These are phyloP conservation scores for Pistacia vera DNA, from an alignment of 345 rosid species.

Conservation along the genomic window DNA sequence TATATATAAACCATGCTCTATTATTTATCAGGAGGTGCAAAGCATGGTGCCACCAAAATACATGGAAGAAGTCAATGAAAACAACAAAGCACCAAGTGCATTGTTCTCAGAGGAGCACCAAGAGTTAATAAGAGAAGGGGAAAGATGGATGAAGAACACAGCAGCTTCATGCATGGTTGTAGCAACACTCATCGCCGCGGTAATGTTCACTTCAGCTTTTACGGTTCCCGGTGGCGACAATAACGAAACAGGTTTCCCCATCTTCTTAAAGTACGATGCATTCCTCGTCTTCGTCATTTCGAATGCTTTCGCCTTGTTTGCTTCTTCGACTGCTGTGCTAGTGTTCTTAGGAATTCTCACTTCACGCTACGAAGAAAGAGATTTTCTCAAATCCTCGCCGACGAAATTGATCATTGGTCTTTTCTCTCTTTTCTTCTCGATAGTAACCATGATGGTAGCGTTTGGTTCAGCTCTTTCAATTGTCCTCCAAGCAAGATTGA, in stretches of 20 bases:
- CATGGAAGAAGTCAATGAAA: slow-evolving; percentile 7
- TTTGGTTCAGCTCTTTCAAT: background rate
- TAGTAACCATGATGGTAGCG: slow-evolving; percentile 1
- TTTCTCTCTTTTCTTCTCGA: background rate
- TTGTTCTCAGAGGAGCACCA: too few relatives aligned
- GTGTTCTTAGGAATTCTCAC: background rate
- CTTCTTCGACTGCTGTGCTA: background rate
- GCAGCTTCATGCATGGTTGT: slow-evolving; percentile 4
- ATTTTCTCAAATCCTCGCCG: background rate
- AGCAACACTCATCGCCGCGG: slow-evolving; percentile 7
- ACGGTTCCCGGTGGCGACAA: background rate
- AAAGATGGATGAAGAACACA: slow-evolving; percentile 16
- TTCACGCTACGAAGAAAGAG: background rate
- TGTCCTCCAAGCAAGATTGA: background rate
- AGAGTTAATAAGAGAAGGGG: slow-evolving; percentile 27
- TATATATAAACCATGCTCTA: too few relatives aligned
- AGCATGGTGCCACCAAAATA: slow-evolving; percentile 10
- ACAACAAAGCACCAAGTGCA: background rate
- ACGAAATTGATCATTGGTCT: slow-evolving; percentile 1
- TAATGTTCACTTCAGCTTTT: slow-evolving; percentile 8
- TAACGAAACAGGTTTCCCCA: background rate
- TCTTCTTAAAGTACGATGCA: background rate
- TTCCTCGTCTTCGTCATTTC: background rate
- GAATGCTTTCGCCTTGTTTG: background rate
- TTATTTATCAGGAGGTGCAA: slow-evolving; percentile 6